These are phyloP conservation scores for Ambrosia artemisiifolia DNA, from an alignment of 129 eudicot species.

Conservation along the genomic window DNA sequence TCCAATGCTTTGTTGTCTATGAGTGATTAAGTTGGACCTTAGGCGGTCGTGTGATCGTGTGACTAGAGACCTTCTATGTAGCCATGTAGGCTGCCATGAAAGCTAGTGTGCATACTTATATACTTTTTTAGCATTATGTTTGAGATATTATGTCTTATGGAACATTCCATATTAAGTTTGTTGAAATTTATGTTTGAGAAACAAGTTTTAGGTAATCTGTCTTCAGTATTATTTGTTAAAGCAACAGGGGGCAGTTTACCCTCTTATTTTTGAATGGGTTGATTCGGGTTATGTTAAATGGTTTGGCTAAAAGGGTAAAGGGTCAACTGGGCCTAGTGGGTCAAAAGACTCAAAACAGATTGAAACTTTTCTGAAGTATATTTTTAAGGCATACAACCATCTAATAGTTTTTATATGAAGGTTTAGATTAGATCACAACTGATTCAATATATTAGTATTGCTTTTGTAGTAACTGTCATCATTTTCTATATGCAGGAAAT, in stretches of 20 bases:
- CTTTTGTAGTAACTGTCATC: background rate
- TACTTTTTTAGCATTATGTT: background rate
- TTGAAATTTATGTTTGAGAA: background rate
- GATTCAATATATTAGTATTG: background rate
- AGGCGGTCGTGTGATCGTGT: too few species aligned
- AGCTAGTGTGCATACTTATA: too few species aligned
- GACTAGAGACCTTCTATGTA: too few species aligned
- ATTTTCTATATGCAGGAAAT: background rate
- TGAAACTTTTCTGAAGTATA: background rate
- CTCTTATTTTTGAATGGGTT: background rate
- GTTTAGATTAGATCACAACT: background rate
- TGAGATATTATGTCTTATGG: background rate
- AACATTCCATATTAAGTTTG: background rate
- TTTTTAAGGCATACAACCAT: background rate
- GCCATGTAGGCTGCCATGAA: too few species aligned
- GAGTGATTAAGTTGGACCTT: too few species aligned
- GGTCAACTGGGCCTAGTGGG: background rate
- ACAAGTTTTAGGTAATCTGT: background rate
- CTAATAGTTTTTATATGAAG: background rate
- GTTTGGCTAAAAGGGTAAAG: background rate
- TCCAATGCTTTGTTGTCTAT: too few species aligned
- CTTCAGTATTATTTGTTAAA: background rate
- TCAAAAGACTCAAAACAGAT: background rate
- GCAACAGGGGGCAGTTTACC: background rate
- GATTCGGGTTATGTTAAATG: background rate